phyloP scores from a whole-genome alignment of 1,139 yeast species.

The Fermentozyma sake region DNA sequence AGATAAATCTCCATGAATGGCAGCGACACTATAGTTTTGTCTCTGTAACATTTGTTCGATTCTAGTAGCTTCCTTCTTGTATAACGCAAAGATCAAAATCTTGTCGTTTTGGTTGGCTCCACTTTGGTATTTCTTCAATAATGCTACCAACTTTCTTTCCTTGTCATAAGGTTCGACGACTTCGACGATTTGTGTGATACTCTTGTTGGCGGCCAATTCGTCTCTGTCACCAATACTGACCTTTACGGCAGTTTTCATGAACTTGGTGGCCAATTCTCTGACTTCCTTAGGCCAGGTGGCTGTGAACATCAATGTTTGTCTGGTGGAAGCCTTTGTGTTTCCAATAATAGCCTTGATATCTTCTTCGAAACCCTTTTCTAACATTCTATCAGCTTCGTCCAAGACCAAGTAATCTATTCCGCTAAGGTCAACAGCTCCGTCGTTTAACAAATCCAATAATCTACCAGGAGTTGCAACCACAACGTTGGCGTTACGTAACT shows the following conservation, averaged over 20 bases:
- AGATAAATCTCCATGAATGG: conserved; percentile 92
- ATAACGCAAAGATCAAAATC: conserved; percentile 85
- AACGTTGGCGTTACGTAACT: conserved; percentile 61
- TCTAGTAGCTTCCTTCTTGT: conserved; percentile 94
- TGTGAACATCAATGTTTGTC: conserved; percentile 87
- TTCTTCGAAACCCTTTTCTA: conserved; percentile 93
- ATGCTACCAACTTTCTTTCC: conserved; percentile 68
- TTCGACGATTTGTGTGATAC: conserved; percentile 91
- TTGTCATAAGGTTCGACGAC: conserved; percentile 82
- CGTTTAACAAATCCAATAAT: conserved; percentile 83
- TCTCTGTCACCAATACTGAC: conserved; percentile 92
- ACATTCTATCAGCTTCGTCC: conserved; percentile 98
- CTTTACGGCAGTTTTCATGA: conserved; percentile 78
- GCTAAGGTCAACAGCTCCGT: conserved; percentile 72
- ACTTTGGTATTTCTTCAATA: conserved; percentile 71
- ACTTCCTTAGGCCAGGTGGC: conserved; percentile 94
- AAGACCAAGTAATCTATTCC: conserved; percentile 74
- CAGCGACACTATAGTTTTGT: conserved; percentile 79
- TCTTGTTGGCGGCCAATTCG: conserved; percentile 88
- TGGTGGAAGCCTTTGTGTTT: conserved; percentile 38
- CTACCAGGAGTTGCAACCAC: conserved; percentile 98
- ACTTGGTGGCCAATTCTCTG: conserved; percentile 83
- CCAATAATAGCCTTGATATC: conserved; percentile 83
- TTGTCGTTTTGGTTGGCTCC: conserved; percentile 67
- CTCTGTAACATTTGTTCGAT: conserved; percentile 72